Conservation (phyloP, 1,139 yeast genomes). For the Sugiyamaella novakii region DNA sequence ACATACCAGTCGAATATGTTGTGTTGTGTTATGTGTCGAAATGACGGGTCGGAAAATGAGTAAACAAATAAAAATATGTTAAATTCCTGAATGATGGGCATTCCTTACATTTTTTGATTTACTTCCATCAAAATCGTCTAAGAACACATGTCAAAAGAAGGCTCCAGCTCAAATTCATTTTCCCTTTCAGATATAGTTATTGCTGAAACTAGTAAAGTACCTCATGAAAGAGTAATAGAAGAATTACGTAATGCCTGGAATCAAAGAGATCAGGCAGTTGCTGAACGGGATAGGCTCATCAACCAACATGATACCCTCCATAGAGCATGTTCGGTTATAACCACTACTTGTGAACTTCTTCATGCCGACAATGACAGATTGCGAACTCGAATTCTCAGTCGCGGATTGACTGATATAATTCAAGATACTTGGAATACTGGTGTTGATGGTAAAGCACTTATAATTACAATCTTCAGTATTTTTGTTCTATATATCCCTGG, state of each 20-base stretch:
- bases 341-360: not conserved
- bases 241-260: not conserved
- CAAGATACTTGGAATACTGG: slow-evolving; percentile 8
- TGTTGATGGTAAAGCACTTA: slow-evolving; percentile 7
- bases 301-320: not conserved
- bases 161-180: not conserved
- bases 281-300: not conserved
- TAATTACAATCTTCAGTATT: slow-evolving; percentile 2
- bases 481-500: slow-evolving; percentile 8
- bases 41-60: too few species aligned
- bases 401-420: slow-evolving; percentile 3
- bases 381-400: not conserved
- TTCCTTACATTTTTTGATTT: too few species aligned
- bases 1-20: too few species aligned
- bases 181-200: slow-evolving; percentile 1
- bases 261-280: slow-evolving; percentile 7
- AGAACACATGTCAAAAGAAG: not conserved
- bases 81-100: too few species aligned
- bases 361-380: slow-evolving; percentile 6
- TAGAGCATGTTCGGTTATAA: not conserved
- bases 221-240: not conserved
- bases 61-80: too few species aligned
- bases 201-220: not conserved
- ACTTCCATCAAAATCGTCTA: too few species aligned
- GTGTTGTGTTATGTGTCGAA: too few species aligned